Conservation (phyloP, 2,329 filamentous ascomycete genomes). For the Trichoderma afroharzianum region DNA sequence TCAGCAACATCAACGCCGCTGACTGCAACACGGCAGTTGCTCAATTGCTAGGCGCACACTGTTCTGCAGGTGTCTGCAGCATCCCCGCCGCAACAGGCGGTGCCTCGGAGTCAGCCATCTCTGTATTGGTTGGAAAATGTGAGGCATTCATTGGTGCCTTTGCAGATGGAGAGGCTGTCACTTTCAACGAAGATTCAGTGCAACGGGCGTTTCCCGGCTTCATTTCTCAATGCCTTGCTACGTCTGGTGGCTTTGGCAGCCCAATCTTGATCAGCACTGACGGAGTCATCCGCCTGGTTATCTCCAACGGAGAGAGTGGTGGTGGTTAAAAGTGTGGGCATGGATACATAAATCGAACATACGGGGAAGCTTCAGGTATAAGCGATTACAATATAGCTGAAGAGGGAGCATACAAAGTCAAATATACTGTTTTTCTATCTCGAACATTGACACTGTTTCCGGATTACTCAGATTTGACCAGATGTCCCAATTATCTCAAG, state of each 20-base stretch:
- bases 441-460: neutral
- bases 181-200: neutral
- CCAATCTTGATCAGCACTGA: neutral
- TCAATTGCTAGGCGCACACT: neutral
- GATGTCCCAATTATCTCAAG: neutral
- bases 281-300: neutral
- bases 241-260: neutral
- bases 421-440: neutral
- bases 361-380: neutral
- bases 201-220: neutral
- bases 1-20: neutral
- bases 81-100: neutral
- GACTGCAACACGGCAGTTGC: conserved; percentile 1
- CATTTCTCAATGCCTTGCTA: neutral
- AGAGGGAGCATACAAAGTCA: neutral
- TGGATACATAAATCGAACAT: neutral
- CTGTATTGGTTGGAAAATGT: neutral
- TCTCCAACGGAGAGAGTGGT: neutral
- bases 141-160: neutral
- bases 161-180: neutral
- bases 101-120: neutral
- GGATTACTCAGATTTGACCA: neutral
- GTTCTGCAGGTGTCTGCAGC: neutral
- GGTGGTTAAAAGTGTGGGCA: neutral
- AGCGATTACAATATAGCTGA: neutral